Evolutionary conservation across 768 basidiomycete genomes (phyloP), one percentile per base, ranked within the genome.

Genomic region (Lactarius sp.): DNA sequence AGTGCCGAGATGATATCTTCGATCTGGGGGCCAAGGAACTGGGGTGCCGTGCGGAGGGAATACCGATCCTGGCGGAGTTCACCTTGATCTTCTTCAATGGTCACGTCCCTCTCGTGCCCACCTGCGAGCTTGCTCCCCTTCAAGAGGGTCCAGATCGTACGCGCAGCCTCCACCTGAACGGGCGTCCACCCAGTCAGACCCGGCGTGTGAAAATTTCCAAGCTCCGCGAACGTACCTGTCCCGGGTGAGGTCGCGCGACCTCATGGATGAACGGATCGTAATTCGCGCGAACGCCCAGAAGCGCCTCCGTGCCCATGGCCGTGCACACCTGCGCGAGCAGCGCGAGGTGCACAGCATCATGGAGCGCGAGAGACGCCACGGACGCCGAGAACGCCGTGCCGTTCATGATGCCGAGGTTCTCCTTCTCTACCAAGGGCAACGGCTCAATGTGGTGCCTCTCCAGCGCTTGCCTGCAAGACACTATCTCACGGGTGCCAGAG

Each of bases 301-400:
- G 83, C 3, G 91, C 91, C 72, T 94, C 92, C 9, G 86, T 83
- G 20, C 88, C 89, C 81, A 94, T 81, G 0, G 92, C 92, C 0
- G 92, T 94, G 69, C 85, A 81, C 6, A 87, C 81, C 78, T 91
- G 81, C 18, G 87, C 79, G 31, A 89, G 79, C 36, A 89, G 74
- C 12, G 81, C 81, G 42, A 90, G 76, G 62, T 87, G 86, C 33
- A 84, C 81, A n/a, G 89, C 85, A 47, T 90, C 88, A 67, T 85
- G 80, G 54, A 92, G 75, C 9, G 87, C 89, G 12, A 94, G 80
- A 7, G 87, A 79, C 5, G 84, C 88, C 27, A 91, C 82, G 3
- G 89, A 85, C 0, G 92, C 85, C 49, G 87, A 88, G 74, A 92
- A 92, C 0, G 90, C 88, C 2, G 92, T 92, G 52, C 92, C 92